Evolutionary conservation across 805 yeast genomes (phyloP).

Genomic region (Candida quercuum): DNA sequence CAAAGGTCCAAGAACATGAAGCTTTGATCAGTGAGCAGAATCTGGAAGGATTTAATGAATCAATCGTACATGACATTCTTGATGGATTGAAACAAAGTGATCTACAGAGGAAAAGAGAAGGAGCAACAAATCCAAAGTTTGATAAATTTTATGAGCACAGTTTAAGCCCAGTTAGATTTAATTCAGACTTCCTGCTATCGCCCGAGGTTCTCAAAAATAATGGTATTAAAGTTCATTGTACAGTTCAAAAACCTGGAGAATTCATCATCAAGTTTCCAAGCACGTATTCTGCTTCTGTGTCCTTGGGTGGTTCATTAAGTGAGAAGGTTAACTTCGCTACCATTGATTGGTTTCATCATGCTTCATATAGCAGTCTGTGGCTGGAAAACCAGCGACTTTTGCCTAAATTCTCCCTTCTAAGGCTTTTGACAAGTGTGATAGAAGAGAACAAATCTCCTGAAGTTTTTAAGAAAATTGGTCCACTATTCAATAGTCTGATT

Average conservation of each 20-base stretch:
- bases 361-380: slow-evolving; percentile 48
- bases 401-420: slow-evolving; percentile 49
- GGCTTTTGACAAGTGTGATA: slow-evolving; percentile 42
- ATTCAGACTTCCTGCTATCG: slow-evolving; percentile 42
- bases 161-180: slow-evolving; percentile 19
- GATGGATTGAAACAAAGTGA: slow-evolving; percentile 16
- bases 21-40: slow-evolving; percentile 1
- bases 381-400: slow-evolving; percentile 38
- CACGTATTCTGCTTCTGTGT: slow-evolving; percentile 43
- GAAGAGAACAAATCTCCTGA: slow-evolving; percentile 33
- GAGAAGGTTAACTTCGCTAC: slow-evolving; percentile 58
- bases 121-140: slow-evolving; percentile 11
- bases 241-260: slow-evolving; percentile 60
- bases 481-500: slow-evolving; percentile 29
- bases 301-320: slow-evolving; percentile 50
- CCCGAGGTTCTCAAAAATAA: slow-evolving; percentile 41
- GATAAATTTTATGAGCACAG: slow-evolving; percentile 16
- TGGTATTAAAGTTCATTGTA: slow-evolving; percentile 43
- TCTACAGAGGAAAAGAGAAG: slow-evolving; percentile 11
- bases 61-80: slow-evolving; percentile 13
- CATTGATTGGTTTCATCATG: slow-evolving; percentile 46
- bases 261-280: slow-evolving; percentile 53
- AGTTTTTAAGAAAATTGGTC: slow-evolving; percentile 29
- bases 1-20: slow-evolving; percentile 26
- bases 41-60: slow-evolving; percentile 7